A percentile compares a stretch with the other conserved stretches of the same genome.
Conservation (phyloP, 2,329 filamentous ascomycete species). For the Gremmenia infestans region DNA sequence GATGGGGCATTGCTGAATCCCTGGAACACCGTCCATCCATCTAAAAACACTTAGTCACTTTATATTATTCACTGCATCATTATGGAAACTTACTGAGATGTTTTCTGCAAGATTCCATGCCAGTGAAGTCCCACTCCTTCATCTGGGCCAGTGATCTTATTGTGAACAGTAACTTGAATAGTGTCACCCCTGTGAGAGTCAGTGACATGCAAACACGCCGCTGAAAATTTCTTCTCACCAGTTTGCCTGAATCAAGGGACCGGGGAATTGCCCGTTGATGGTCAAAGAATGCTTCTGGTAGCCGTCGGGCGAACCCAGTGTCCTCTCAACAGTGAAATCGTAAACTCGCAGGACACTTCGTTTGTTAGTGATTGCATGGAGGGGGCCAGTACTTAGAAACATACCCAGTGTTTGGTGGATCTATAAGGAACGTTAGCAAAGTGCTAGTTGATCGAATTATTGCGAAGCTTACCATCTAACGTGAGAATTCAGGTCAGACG, state of each 20-base stretch:
- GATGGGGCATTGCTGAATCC: slow-evolving; percentile 60
- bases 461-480: slow-evolving; percentile 5
- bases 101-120: slow-evolving; percentile 44
- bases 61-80: slow-evolving; percentile 11
- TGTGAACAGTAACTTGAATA: slow-evolving; percentile 62
- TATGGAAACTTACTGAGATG: slow-evolving; percentile 10
- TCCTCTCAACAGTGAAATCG: slow-evolving; percentile 23
- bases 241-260: slow-evolving; percentile 33
- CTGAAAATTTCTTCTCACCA: slow-evolving; percentile 14
- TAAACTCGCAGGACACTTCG: slow-evolving; percentile 33
- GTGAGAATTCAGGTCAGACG: background rate
- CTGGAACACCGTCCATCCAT: slow-evolving; percentile 38
- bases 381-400: background rate
- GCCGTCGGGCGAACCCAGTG: slow-evolving; percentile 35
- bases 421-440: background rate
- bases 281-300: slow-evolving; percentile 46
- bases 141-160: slow-evolving; percentile 49
- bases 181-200: slow-evolving; percentile 26
- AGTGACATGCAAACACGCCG: background rate
- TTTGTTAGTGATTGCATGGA: background rate
- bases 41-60: slow-evolving; percentile 13
- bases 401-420: slow-evolving; percentile 13
- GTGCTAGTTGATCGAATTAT: background rate
- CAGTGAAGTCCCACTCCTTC: slow-evolving; percentile 37
- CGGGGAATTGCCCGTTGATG: slow-evolving; percentile 32